Conservation (phyloP, 306 rosid species). For the Elaeagnus macrophylla region DNA sequence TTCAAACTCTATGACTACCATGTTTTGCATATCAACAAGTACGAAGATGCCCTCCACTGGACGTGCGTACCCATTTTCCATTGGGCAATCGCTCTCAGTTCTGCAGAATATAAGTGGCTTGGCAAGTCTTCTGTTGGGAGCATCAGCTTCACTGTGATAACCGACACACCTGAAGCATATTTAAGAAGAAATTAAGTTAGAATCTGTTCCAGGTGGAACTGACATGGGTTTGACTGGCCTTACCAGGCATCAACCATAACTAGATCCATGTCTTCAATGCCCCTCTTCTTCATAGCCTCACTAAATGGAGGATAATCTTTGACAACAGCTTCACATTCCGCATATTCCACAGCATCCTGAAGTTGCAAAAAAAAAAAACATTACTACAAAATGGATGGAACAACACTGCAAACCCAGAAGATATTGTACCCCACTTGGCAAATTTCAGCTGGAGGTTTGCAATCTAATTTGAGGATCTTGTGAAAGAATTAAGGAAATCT, state of each 20-base stretch:
- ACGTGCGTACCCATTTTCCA: constrained; percentile 95
- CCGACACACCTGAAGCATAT: constrained; percentile 71
- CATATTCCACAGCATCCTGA: constrained; percentile 86
- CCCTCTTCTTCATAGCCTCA: constrained; percentile 95
- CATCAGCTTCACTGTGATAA: constrained; percentile 69
- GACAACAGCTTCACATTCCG: constrained; percentile 88
- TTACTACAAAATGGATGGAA: neutral
- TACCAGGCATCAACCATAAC: constrained; percentile 95
- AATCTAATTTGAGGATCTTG: no score
- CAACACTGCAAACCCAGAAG: no score
- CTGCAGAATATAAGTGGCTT: constrained; percentile 82
- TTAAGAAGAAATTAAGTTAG: neutral
- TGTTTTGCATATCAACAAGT: constrained; percentile 88
- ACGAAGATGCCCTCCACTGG: constrained; percentile 82
- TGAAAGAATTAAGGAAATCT: no score
- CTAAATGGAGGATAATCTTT: constrained; percentile 78
- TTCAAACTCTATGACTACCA: constrained; percentile 79
- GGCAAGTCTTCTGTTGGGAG: constrained; percentile 79
- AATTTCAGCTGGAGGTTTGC: no score
- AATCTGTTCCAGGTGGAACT: neutral
- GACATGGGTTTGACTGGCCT: neutral
- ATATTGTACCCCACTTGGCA: no score
- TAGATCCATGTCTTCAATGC: constrained; percentile 89
- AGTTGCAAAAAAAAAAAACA: neutral
- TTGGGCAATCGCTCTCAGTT: constrained; percentile 91